A percentile compares a stretch with the other conserved stretches of the same genome.
Evolutionary conservation across 805 yeast species (phyloP).

Genomic region (Candida dajiaensis): DNA sequence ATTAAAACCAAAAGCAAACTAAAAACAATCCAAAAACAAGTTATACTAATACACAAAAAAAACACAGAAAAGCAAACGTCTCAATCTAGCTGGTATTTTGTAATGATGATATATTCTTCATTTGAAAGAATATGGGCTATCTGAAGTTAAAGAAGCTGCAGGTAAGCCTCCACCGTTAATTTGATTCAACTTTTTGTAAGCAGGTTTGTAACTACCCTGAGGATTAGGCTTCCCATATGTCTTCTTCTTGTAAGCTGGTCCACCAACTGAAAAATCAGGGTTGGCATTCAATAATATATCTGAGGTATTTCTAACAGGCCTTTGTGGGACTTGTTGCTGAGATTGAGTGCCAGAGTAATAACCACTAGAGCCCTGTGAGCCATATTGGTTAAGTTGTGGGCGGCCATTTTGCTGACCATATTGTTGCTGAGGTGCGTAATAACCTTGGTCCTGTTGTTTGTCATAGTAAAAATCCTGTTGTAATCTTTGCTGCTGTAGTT

Average conservation of each 20-base stretch:
- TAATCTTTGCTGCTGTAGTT: conserved; percentile 5
- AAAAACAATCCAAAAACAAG: not conserved
- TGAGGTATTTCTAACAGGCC: conserved; percentile 23
- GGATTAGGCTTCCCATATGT: conserved; percentile 4
- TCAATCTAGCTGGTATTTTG: not conserved
- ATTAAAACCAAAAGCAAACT: not conserved
- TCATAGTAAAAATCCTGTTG: not conserved
- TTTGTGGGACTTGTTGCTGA: conserved; percentile 1
- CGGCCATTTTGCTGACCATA: not conserved
- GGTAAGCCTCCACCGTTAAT: conserved; percentile 28
- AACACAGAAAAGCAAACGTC: not conserved
- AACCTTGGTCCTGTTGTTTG: not conserved
- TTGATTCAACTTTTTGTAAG: conserved; percentile 30
- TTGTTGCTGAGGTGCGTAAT: not conserved
- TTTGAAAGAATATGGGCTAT: conserved; percentile 40
- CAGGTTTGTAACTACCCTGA: conserved; percentile 29
- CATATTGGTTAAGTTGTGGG: not conserved
- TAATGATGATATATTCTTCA: conserved; percentile 7
- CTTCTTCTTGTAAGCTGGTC: conserved; percentile 16
- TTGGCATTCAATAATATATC: conserved; percentile 40
- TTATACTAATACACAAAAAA: not conserved
- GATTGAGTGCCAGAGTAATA: not conserved
- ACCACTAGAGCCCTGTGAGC: not conserved
- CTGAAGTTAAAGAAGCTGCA: conserved; percentile 34
- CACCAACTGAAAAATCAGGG: conserved; percentile 39